Conservation (phyloP, 176 grass and related monocot genomes). For the Rhynchospora tenuis region DNA sequence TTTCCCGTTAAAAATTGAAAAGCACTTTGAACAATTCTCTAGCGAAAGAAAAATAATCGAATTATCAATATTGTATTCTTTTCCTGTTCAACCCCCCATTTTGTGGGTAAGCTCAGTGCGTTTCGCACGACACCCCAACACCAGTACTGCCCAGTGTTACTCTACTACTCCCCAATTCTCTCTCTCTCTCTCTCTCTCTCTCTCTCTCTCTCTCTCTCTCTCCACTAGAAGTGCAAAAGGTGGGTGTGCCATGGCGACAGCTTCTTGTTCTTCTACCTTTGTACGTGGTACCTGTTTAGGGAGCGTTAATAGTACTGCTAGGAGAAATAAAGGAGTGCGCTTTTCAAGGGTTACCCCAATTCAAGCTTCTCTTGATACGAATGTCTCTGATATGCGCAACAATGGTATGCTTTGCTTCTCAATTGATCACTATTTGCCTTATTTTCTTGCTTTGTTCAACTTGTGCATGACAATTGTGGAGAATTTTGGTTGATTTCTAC, state of each 20-base stretch:
- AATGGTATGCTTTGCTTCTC: conserved; percentile 47
- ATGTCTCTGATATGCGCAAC: conserved; percentile 81
- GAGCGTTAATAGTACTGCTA: neutral
- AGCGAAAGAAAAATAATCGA: neutral
- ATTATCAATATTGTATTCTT: neutral
- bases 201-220: neutral
- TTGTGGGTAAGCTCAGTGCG: conserved; percentile 22
- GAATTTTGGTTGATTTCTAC: neutral
- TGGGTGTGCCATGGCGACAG: conserved; percentile 45
- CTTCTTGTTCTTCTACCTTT: conserved; percentile 43
- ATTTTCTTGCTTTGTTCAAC: neutral
- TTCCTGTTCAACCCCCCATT: neutral
- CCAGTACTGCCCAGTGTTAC: neutral
- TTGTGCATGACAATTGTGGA: neutral
- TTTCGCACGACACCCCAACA: neutral
- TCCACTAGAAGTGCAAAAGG: neutral
- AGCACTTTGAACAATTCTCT: neutral
- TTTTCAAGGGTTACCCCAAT: conserved; percentile 4
- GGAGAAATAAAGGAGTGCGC: neutral
- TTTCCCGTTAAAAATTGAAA: conserved; percentile 11
- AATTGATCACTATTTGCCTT: neutral
- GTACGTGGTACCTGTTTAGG: conserved; percentile 25
- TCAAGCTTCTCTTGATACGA: conserved; percentile 69
- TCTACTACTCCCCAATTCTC: neutral
- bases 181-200: neutral